Percentiles rank a stretch among this genome's conserved stretches.
phyloP scores from a whole-genome alignment of 257 asterid genomes.

The Solanum piurae region DNA sequence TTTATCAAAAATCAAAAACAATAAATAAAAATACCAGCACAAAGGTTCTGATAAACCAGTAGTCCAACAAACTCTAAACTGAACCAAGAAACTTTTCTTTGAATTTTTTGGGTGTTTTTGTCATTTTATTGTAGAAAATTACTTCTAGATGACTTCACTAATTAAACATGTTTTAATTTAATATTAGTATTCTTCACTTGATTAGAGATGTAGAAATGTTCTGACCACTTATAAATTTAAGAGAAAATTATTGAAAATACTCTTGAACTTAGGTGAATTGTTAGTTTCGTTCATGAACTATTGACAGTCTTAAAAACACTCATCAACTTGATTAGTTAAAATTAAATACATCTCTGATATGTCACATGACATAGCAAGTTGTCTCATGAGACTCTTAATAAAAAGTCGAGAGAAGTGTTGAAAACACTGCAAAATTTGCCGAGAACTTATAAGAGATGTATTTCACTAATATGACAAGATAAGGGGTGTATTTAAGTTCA shows the following conservation, averaged over 20 bases:
- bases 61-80: background rate
- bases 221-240: background rate
- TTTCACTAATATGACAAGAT: background rate
- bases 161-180: background rate
- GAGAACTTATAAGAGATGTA: background rate
- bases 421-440: too few species aligned
- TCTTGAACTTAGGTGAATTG: too few species aligned
- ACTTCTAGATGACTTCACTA: background rate
- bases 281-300: too few species aligned
- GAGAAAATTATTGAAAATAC: too few species aligned
- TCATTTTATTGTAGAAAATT: background rate
- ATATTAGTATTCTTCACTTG: background rate
- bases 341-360: too few species aligned
- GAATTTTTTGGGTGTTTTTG: background rate
- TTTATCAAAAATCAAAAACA: background rate
- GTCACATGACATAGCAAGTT: too few species aligned
- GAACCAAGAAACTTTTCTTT: slow-evolving; percentile 17
- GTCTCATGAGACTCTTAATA: too few species aligned
- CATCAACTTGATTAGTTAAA: too few species aligned
- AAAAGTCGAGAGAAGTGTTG: too few species aligned
- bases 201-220: background rate
- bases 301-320: too few species aligned
- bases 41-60: background rate
- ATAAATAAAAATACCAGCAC: background rate
- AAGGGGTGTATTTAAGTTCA: too few species aligned